Evolutionary conservation across 2,329 filamentous ascomycete genomes (phyloP), one percentile per base, ranked within the genome.

Genomic region (Westerdykella ornata): DNA sequence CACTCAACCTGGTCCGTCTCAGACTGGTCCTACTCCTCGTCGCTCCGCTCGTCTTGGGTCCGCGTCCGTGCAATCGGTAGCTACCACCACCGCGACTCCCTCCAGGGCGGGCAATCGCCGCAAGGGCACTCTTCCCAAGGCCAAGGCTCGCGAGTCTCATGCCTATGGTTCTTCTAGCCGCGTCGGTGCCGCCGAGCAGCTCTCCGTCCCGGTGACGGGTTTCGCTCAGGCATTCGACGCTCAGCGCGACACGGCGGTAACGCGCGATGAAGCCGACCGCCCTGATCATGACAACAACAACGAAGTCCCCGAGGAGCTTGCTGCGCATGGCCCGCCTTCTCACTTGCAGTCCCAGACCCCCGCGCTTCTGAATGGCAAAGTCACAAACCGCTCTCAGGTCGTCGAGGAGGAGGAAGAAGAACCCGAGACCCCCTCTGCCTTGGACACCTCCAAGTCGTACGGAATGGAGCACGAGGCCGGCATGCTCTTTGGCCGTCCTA

Each of bases 81-180:
- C 39, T 15, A 8, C 14, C 22, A 42, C 35, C 17, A 38, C 34
- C 31, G 22, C 39, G 13, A 40, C 37, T 28, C 43, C 48, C 44
- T 14, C 41, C 39, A 17, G 19, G 18, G 32, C 43, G 13, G 49
- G 45, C 7, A 50, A 47, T 16, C 47, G 50, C n/a, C 53, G 48
- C 28, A 56, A 53, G 14, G 56, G 46, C 5, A 49, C 59, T 1
- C 48, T 65, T 4, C 56, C 60, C 11, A 59, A 63, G 45, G 47
- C 62, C 34, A 58, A 58, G 19, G 34, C 54, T 16, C 57, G 56
- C 17, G 49, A 56, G 34, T 67, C 64, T 4, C 58, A 60, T 37
- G 61, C 62, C 1, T 68, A 68, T 41, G 65, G 65, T 29, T 51
- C 64, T 16, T 54, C 53, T 41, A 63, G 62, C 37, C 61, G 60